Evolutionary conservation across 495 filamentous ascomycete genomes (phyloP).

Genomic region (Hypoxylon trugodes): DNA sequence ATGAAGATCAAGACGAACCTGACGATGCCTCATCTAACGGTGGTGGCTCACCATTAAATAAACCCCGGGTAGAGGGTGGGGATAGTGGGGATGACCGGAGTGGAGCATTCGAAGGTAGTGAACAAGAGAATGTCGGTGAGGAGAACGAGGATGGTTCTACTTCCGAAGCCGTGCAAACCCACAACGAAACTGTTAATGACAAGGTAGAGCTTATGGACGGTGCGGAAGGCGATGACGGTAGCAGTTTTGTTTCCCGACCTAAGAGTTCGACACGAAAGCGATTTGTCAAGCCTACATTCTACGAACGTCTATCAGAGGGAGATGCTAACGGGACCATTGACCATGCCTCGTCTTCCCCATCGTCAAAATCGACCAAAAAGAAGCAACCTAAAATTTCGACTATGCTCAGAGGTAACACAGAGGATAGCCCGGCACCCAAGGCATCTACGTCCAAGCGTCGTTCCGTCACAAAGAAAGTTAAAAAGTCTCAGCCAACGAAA

Average conservation of each 20-base stretch:
- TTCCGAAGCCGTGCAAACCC: neutral
- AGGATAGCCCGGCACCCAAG: constrained; percentile 10
- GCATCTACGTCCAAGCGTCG: constrained; percentile 6
- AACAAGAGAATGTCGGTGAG: neutral
- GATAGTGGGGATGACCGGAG: neutral
- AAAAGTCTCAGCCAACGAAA: constrained; percentile 4
- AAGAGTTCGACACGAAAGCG: constrained; percentile 36
- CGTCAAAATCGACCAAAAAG: constrained; percentile 8
- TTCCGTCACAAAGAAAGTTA: neutral
- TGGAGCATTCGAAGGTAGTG: neutral
- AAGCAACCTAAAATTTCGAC: constrained; percentile 32
- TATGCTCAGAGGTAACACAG: constrained; percentile 26
- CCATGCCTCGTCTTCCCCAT: constrained; percentile 1
- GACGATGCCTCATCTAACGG: neutral
- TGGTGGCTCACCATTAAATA: neutral
- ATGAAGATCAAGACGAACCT: neutral
- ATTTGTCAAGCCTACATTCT: constrained; percentile 36
- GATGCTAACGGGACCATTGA: neutral
- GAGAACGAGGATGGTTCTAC: neutral
- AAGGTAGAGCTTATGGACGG: neutral
- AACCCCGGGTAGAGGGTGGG: neutral
- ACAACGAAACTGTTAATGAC: neutral
- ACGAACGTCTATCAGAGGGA: constrained; percentile 27
- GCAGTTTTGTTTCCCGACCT: neutral
- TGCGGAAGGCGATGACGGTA: neutral